These are phyloP conservation scores for Pythium biforme DNA, from an alignment of 352 stramenopile species.

Conservation along the genomic window DNA sequence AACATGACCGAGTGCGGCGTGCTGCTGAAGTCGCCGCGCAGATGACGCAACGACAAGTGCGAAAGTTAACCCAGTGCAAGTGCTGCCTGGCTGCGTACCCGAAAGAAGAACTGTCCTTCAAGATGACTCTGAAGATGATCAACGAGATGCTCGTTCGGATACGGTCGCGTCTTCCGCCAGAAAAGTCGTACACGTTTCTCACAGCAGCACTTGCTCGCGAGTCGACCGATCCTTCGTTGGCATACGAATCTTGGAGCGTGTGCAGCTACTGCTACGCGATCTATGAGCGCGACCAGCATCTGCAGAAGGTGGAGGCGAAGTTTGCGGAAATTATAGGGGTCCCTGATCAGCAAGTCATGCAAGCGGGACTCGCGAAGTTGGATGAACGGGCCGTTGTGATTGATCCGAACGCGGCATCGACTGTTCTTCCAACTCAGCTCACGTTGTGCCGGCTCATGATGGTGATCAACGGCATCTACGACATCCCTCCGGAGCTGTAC, in stretches of 20 bases:
- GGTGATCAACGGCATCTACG: constrained; percentile 80
- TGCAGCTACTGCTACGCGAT: constrained; percentile 85
- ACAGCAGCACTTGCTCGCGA: constrained; percentile 43
- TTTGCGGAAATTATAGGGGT: constrained; percentile 54
- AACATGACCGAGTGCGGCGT: constrained; percentile 14
- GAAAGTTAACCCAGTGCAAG: constrained; percentile 77
- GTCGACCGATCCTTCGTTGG: constrained; percentile 46
- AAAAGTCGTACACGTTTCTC: constrained; percentile 55
- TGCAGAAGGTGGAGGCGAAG: constrained; percentile 64
- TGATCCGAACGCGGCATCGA: constrained; percentile 42
- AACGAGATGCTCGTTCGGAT: constrained; percentile 76
- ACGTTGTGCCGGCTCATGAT: constrained; percentile 78
- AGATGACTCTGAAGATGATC: constrained; percentile 89
- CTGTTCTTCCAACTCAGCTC: constrained; percentile 55
- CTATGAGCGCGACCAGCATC: constrained; percentile 78
- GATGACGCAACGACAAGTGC: constrained; percentile 58
- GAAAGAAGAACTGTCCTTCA: constrained; percentile 77
- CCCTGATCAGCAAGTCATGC: constrained; percentile 34
- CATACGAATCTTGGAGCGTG: constrained; percentile 84
- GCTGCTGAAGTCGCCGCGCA: constrained; percentile 24
- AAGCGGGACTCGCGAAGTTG: constrained; percentile 46
- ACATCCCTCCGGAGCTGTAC: constrained; percentile 74
- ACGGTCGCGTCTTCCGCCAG: constrained; percentile 45
- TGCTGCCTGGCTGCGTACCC: constrained; percentile 74
- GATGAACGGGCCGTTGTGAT: constrained; percentile 44